Evolutionary conservation across 352 stramenopile species (phyloP), one percentile per base, ranked within the genome.

Genomic region (Phytophthora europaea): DNA sequence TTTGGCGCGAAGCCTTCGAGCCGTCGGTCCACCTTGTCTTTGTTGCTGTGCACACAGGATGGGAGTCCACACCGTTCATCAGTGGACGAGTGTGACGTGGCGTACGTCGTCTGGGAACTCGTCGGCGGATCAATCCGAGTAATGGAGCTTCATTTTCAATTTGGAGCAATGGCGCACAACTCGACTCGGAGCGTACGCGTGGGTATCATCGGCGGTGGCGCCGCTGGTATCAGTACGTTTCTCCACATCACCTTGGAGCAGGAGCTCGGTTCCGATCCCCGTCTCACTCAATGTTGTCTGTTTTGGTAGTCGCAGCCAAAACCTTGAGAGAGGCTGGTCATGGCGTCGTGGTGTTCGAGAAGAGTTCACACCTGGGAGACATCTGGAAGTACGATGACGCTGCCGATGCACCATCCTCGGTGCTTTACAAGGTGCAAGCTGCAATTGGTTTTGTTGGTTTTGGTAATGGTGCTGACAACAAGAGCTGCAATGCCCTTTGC

Each of bases 351-450:
- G 76, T 91, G 50, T 91, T 92, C 47, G 86, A 93, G 62, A 90
- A 89, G 64, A 73, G 81, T n/a, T 70, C 68, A 4, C 61, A 80
- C 16, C 53, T 85, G 16, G 86, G 86, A 23, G 86, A 84, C 34
- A 83, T 93, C n/a, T 92, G 86, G 86, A 90, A 85, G 54, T 93
- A 91, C 68, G 76, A 90, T 31, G 83, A 84, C 18, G 67, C 70
- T 28, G 60, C 75, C 0, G 83, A 90, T 53, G 79, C 86, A 9
- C 70, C 65, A 22, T 78, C 69, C 31, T 80, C 73, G 1, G 55
- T 91, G 75, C 75, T 94, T 45, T 94, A 94, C 71, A 80, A 92
- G 78, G 86, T 91, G 6, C 16, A 59, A 16, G 1, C 1, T 47
- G 45, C 4, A 31, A 31, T 31, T 31, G 28, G 28, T 31, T 31